Conservation (phyloP, 2,329 filamentous ascomycete genomes). For the Aspergillus proliferans region DNA sequence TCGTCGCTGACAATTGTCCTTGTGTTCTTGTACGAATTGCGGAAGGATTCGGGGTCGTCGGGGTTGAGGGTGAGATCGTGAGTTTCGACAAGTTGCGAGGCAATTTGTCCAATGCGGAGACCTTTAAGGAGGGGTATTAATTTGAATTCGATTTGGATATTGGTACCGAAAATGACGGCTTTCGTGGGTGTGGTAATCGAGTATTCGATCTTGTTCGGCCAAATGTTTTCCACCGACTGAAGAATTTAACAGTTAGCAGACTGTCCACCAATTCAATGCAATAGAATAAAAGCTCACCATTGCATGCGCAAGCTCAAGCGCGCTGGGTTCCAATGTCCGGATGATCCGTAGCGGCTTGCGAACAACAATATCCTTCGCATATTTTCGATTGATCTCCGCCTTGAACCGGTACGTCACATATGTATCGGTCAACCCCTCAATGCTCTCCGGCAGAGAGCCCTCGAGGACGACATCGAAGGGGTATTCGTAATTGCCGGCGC, state of each 20-base stretch:
- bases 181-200: constrained; percentile 90
- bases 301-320: constrained; percentile 72
- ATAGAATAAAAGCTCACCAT: constrained; percentile 52
- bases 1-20: constrained; percentile 62
- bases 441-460: constrained; percentile 68
- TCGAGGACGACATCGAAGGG: constrained; percentile 70
- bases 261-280: not conserved
- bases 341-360: constrained; percentile 74
- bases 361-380: constrained; percentile 77
- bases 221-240: constrained; percentile 82
- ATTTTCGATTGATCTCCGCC: constrained; percentile 82
- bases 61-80: constrained; percentile 58
- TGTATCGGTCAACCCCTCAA: constrained; percentile 81
- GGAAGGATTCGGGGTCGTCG: constrained; percentile 37
- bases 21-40: constrained; percentile 54
- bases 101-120: constrained; percentile 74
- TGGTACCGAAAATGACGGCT: constrained; percentile 88
- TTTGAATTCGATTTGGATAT: constrained; percentile 74
- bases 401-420: constrained; percentile 88
- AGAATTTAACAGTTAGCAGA: not conserved
- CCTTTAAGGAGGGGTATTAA: constrained; percentile 86
- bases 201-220: constrained; percentile 97
- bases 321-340: constrained; percentile 67
- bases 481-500: constrained; percentile 75
- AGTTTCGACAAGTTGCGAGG: constrained; percentile 71